A percentile compares a stretch with the other conserved stretches of the same genome.
These are phyloP conservation scores for Acanthamoeba culbertsoni DNA, from an alignment of 208 protist species.

Conservation along the genomic window DNA sequence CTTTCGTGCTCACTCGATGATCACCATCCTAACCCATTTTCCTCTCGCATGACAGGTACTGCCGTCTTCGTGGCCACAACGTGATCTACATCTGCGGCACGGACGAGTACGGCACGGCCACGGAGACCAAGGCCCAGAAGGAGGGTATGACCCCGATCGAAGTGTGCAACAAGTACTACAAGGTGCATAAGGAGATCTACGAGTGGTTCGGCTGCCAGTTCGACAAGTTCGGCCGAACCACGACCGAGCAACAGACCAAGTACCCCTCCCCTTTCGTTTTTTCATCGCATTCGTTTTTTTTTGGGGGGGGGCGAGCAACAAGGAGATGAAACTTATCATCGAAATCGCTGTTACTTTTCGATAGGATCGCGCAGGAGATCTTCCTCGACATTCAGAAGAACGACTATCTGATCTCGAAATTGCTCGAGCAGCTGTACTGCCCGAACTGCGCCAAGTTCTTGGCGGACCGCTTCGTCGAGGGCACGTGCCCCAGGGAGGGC, in stretches of 20 bases:
- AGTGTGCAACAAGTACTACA: slow-evolving; percentile 88
- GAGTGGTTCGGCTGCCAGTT: slow-evolving; percentile 89
- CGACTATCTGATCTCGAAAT: slow-evolving; percentile 68
- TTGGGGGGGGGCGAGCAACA: not conserved
- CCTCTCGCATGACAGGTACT: slow-evolving; percentile 37
- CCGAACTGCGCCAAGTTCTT: slow-evolving; percentile 78
- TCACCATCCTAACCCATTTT: too few relatives aligned
- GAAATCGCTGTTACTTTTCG: not conserved
- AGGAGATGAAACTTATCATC: too few relatives aligned
- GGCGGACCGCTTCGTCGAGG: slow-evolving; percentile 85
- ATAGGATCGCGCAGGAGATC: slow-evolving; percentile 85
- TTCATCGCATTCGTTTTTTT: not conserved
- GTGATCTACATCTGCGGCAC: slow-evolving; percentile 88
- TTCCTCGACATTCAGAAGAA: slow-evolving; percentile 79
- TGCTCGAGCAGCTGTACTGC: slow-evolving; percentile 83
- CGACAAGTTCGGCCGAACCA: slow-evolving; percentile 87
- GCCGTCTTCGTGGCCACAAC: slow-evolving; percentile 82
- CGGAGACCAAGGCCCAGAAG: slow-evolving; percentile 83
- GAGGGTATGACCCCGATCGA: slow-evolving; percentile 80
- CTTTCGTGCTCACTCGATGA: too few relatives aligned
- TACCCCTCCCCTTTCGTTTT: not conserved
- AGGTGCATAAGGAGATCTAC: slow-evolving; percentile 84
- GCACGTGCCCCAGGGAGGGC: slow-evolving; percentile 77
- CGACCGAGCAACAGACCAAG: slow-evolving; percentile 80
- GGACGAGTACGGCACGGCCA: slow-evolving; percentile 90